Evolutionary conservation across 1,139 yeast species (phyloP).

Genomic region (Nakaseomyces bracarensis): DNA sequence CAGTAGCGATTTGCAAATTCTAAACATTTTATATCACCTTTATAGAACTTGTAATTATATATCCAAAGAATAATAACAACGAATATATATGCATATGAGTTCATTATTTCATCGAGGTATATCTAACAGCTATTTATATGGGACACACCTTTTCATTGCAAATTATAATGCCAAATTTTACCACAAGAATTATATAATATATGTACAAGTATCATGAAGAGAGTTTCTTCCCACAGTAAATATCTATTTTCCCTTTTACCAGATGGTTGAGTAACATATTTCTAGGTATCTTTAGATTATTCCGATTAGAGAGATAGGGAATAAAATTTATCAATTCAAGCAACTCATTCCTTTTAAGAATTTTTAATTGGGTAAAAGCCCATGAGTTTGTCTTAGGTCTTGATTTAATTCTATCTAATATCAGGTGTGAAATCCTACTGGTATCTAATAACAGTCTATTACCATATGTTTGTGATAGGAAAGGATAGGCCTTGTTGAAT

Average conservation of each 20-base stretch:
- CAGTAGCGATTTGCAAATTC: too few relatives aligned
- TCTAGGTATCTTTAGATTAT: neutral
- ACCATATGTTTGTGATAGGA: neutral
- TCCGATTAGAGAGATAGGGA: neutral
- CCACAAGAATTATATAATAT: neutral
- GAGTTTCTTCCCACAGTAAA: neutral
- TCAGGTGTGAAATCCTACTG: neutral
- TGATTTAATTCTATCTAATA: neutral
- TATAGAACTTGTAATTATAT: too few relatives aligned
- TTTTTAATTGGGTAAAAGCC: constrained; percentile 1
- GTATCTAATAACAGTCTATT: neutral
- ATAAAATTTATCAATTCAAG: neutral
- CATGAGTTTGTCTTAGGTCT: neutral
- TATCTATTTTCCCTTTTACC: neutral
- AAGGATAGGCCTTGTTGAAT: neutral
- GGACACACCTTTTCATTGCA: too few relatives aligned
- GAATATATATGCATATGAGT: too few relatives aligned
- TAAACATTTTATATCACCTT: too few relatives aligned
- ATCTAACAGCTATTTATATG: too few relatives aligned
- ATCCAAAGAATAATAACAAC: too few relatives aligned
- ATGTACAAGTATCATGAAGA: neutral
- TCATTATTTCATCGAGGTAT: too few relatives aligned
- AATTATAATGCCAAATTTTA: too few relatives aligned
- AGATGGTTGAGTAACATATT: neutral
- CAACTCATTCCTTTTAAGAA: neutral